A percentile compares a stretch with the other conserved stretches of the same genome.
Evolutionary conservation across 257 asterid species (phyloP).

Genomic region (Anisodus tanguticus): DNA sequence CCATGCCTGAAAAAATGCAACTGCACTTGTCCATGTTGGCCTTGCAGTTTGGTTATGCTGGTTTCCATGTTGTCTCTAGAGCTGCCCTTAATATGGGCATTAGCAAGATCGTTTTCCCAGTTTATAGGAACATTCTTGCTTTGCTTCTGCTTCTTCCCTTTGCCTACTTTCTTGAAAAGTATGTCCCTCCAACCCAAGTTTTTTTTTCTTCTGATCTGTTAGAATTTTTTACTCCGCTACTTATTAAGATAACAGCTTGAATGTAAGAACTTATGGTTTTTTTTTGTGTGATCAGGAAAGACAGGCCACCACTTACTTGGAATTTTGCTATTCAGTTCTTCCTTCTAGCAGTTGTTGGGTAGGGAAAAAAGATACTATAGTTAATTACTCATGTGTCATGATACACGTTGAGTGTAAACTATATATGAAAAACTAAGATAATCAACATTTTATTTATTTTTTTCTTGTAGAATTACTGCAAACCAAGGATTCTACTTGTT

Average conservation of each 20-base stretch:
- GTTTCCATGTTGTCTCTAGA: constrained; percentile 92
- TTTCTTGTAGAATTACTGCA: constrained; percentile 73
- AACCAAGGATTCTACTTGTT: constrained; percentile 92
- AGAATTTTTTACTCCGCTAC: not conserved
- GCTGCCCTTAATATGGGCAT: constrained; percentile 99
- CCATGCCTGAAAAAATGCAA: constrained; percentile 81
- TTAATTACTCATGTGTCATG: not conserved
- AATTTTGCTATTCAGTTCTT: constrained; percentile 75
- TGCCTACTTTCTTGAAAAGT: constrained; percentile 97
- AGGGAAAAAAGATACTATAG: constrained; percentile 10
- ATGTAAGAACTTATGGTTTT: not conserved
- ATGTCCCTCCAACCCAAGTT: not conserved
- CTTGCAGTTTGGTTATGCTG: constrained; percentile 95
- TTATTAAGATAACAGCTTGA: not conserved
- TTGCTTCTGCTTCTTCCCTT: constrained; percentile 87
- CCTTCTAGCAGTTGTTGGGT: constrained; percentile 95
- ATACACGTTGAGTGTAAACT: not conserved
- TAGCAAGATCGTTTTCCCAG: constrained; percentile 95
- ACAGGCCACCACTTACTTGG: constrained; percentile 81
- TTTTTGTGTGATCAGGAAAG: constrained; percentile 65
- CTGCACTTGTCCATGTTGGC: constrained; percentile 88
- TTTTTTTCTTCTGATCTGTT: not conserved
- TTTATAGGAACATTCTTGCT: constrained; percentile 93
- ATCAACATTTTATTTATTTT: not conserved
- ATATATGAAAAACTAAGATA: not conserved